phyloP scores from a whole-genome alignment of 2,329 filamentous ascomycete species.

The Nemania abortiva region DNA sequence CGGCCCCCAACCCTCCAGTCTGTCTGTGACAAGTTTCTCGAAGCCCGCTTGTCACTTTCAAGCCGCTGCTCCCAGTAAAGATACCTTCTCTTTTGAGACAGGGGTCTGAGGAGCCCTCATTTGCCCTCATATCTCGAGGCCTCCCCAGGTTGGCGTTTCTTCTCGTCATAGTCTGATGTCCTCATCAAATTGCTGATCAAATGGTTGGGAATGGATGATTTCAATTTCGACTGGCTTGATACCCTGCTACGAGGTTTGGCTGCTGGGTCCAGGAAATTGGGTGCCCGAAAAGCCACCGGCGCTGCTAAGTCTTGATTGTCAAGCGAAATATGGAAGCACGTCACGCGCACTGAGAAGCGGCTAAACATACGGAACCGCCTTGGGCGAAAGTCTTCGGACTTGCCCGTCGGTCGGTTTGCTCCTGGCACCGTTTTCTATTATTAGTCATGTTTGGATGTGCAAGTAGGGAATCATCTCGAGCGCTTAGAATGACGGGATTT shows the following conservation, averaged over 20 bases:
- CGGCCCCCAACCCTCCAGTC: conserved; percentile 21
- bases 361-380: background rate
- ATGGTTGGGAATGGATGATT: too few relatives aligned
- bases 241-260: background rate
- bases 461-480: background rate
- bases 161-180: background rate
- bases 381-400: background rate
- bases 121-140: conserved; percentile 21
- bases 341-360: background rate
- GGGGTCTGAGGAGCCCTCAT: background rate
- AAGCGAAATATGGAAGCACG: background rate
- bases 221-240: background rate
- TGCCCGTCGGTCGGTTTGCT: background rate
- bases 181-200: background rate
- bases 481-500: background rate
- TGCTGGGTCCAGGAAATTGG: background rate
- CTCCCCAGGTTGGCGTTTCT: background rate
- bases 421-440: background rate
- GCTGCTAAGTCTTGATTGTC: background rate
- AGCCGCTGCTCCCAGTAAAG: background rate
- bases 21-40: background rate
- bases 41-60: background rate
- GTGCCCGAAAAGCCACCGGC: background rate
- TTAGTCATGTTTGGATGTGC: background rate
- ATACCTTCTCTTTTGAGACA: background rate